Base-by-base conservation (phyloP, 2,329 filamentous ascomycete genomes). In the Exutisphaerella laricina region DNA sequence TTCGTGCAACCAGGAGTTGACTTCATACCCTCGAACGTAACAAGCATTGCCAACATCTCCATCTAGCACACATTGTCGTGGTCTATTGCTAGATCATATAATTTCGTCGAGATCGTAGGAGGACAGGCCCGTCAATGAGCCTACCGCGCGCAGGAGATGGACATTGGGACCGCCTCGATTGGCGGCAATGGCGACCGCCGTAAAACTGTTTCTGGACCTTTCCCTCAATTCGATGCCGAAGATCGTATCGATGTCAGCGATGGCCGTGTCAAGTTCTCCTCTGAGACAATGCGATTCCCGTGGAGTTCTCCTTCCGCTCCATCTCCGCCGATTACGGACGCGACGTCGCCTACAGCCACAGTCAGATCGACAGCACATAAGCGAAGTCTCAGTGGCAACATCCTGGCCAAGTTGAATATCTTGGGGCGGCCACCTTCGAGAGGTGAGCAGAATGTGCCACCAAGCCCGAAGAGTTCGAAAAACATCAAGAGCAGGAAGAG, bases 381-480 rank as follows among this genome's bases (percentile, higher is more conserved):
- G 58, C 71, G 78, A 60, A 79, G 68, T 55, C 66, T 77, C 38
- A 84, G 80, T 18, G 79, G 79, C 23, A 78, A 79, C 46, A 70
- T 89, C 31, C 68, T 90, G 21, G 82, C 82, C 29, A 78, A 76
- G 51, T 70, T 90, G 40, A 78, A 82, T 29, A 87, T 89, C 60
- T 67, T 89, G 50, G 78, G 80, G 34, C 25, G 55, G 41, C 47
- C 58, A 32, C 49, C 42, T 48, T 54, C 57, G 4, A 37, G 57
- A 17, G 38, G 34, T 7, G 51, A 51, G 23, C 33, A 46, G 44
- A 56, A 63, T 16, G 62, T 59, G 46, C 38, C 49, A 18, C 46
- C 49, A 34, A 53, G 52, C 48, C 35, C 57, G 49, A 58, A 59
- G 41, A 58, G 53, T 41, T 46, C 46, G 14, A 55, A 48, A 34